These are phyloP conservation scores for Aspergillus transmontanensis DNA, from an alignment of 2,329 filamentous ascomycete genomes.

Conservation along the genomic window DNA sequence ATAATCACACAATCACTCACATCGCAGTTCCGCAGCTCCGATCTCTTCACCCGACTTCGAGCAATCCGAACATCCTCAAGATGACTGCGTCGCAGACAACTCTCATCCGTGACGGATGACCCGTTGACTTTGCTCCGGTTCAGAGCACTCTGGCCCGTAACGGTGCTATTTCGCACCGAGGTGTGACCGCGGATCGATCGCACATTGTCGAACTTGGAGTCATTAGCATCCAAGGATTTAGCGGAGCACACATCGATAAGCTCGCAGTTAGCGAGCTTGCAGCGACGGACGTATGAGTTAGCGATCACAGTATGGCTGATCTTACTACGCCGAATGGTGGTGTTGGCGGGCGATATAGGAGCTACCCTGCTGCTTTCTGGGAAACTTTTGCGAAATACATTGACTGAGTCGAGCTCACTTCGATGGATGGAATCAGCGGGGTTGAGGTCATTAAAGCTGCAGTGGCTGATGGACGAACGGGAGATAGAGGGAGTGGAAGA, in stretches of 20 bases:
- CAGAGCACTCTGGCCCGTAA: constrained; percentile 17
- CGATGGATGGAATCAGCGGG: constrained; percentile 14
- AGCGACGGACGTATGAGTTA: constrained; percentile 17
- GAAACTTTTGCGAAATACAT: not conserved
- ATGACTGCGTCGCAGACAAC: constrained; percentile 15
- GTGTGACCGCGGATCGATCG: constrained; percentile 15
- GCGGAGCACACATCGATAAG: constrained; percentile 18
- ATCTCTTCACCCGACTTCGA: constrained; percentile 15
- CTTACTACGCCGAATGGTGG: constrained; percentile 19
- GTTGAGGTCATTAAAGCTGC: constrained; percentile 17
- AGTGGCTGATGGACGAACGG: constrained; percentile 14
- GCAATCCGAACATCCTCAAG: constrained; percentile 14
- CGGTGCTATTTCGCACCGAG: constrained; percentile 16
- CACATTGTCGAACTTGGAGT: constrained; percentile 19
- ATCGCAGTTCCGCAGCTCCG: constrained; percentile 23
- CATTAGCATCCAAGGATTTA: constrained; percentile 12
- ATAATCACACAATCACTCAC: constrained; percentile 24
- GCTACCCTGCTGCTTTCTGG: not conserved
- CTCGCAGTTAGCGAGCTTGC: constrained; percentile 17
- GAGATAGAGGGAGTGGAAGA: not conserved
- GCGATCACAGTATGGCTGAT: constrained; percentile 21
- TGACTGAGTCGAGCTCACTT: constrained; percentile 9
- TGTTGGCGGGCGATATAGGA: not conserved
- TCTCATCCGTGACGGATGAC: constrained; percentile 17
- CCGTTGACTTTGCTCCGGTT: constrained; percentile 14